Percentiles rank a stretch among this genome's conserved stretches.
phyloP scores from a whole-genome alignment of 371 early-diverging fungal species.

The Rhizopus delemar region DNA sequence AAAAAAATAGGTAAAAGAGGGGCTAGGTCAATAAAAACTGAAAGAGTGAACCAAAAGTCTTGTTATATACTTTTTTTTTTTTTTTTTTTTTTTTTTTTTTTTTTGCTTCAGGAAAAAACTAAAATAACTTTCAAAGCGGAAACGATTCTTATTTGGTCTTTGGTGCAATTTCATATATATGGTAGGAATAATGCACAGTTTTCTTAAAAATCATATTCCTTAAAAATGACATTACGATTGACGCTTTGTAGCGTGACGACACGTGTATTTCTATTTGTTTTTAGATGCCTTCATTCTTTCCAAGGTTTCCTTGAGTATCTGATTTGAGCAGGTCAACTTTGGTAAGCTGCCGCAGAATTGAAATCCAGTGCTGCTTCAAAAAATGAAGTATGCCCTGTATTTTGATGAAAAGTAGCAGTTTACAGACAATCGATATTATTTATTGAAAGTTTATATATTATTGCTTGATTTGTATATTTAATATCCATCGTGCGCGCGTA shows the following conservation, averaged over 20 bases:
- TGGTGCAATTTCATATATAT: too few relatives aligned
- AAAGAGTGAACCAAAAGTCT: neutral
- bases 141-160: neutral
- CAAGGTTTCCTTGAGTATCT: too few relatives aligned
- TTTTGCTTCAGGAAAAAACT: too few relatives aligned
- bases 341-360: too few relatives aligned
- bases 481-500: conserved; percentile 5
- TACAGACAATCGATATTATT: too few relatives aligned
- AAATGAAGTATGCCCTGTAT: too few relatives aligned
- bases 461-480: neutral
- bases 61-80: neutral
- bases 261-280: neutral
- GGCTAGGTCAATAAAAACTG: neutral
- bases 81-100: too few relatives aligned
- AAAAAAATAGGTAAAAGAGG: conserved; percentile 1
- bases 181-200: neutral
- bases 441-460: neutral
- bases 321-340: too few relatives aligned
- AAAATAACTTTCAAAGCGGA: neutral
- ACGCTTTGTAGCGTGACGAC: neutral
- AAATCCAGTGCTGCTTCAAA: too few relatives aligned
- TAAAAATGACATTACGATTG: neutral
- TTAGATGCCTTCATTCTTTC: neutral
- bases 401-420: too few relatives aligned
- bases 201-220: neutral